A percentile compares a stretch with the other conserved stretches of the same genome.
Evolutionary conservation across 2,329 filamentous ascomycete species (phyloP).

Genomic region (Escovopsis sp.): DNA sequence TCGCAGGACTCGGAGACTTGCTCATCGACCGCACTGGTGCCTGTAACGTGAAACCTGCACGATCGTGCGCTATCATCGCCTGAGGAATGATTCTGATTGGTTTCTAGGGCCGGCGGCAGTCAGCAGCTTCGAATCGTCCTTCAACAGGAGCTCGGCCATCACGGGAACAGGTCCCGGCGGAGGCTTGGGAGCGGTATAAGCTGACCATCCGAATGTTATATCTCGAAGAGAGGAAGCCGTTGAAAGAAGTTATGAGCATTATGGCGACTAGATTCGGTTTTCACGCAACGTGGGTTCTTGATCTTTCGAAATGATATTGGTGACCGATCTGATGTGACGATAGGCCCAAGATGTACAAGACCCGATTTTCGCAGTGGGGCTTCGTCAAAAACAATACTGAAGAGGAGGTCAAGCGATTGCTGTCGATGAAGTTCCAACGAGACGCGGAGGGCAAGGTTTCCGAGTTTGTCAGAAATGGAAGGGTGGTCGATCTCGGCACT

Average conservation of each 20-base stretch:
- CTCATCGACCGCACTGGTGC: conserved; percentile 11
- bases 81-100: conserved; percentile 1
- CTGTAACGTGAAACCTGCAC: conserved; percentile 11
- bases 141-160: conserved; percentile 22
- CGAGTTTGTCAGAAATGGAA: conserved; percentile 37
- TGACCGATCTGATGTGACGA: conserved; percentile 7
- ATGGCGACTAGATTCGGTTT: conserved; percentile 35
- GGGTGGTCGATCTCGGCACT: conserved; percentile 35
- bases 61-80: not conserved
- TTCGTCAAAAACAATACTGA: conserved; percentile 42
- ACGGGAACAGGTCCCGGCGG: conserved; percentile 29
- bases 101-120: conserved; percentile 14
- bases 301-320: not conserved
- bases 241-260: conserved; percentile 38
- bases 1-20: conserved; percentile 13
- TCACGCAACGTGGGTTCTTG: conserved; percentile 30
- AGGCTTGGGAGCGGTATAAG: conserved; percentile 34
- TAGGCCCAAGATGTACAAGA: conserved; percentile 41
- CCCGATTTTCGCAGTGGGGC: conserved; percentile 39
- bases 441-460: conserved; percentile 38
- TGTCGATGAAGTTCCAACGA: conserved; percentile 37
- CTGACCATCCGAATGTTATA: conserved; percentile 30
- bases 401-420: conserved; percentile 34
- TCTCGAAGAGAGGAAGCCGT: conserved; percentile 32
- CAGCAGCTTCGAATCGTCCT: conserved; percentile 15